Percentiles rank a stretch among this genome's conserved stretches.
phyloP scores from a whole-genome alignment of 129 eudicot species.

The Scalesia atractyloides region DNA sequence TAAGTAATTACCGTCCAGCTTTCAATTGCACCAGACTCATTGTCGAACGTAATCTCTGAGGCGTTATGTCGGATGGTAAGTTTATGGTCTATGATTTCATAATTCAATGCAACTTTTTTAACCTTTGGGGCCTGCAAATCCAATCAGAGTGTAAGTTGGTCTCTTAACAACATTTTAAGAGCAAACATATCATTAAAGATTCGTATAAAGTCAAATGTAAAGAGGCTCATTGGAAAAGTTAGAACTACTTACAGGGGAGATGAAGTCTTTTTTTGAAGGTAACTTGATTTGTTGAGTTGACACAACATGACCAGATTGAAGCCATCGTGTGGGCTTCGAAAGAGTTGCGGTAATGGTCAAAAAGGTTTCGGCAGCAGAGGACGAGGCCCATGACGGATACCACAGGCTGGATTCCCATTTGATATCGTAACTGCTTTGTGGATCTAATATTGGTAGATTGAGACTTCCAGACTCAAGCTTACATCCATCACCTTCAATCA shows the following conservation, averaged over 20 bases:
- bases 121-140: slow-evolving; percentile 51
- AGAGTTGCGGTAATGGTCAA: slow-evolving; percentile 67
- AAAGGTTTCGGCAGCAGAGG: slow-evolving; percentile 57
- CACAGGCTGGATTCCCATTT: slow-evolving; percentile 79
- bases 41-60: slow-evolving; percentile 70
- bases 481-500: slow-evolving; percentile 76
- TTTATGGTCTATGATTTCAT: slow-evolving; percentile 50
- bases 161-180: slow-evolving; percentile 16
- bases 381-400: slow-evolving; percentile 60
- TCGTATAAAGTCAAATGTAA: not conserved
- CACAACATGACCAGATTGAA: slow-evolving; percentile 69
- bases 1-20: slow-evolving; percentile 81
- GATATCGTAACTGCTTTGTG: slow-evolving; percentile 61
- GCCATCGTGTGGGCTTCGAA: slow-evolving; percentile 66
- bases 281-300: slow-evolving; percentile 74
- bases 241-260: slow-evolving; percentile 55
- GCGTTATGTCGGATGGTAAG: slow-evolving; percentile 48
- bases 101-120: slow-evolving; percentile 30
- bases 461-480: slow-evolving; percentile 70
- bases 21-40: slow-evolving; percentile 64
- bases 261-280: slow-evolving; percentile 50
- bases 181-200: not conserved
- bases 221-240: not conserved
- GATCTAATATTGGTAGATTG: slow-evolving; percentile 51
- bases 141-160: slow-evolving; percentile 18